Percentiles rank a stretch among this genome's conserved stretches.
Evolutionary conservation across 2,329 filamentous ascomycete species (phyloP).

Genomic region (Stylonectria norvegica): DNA sequence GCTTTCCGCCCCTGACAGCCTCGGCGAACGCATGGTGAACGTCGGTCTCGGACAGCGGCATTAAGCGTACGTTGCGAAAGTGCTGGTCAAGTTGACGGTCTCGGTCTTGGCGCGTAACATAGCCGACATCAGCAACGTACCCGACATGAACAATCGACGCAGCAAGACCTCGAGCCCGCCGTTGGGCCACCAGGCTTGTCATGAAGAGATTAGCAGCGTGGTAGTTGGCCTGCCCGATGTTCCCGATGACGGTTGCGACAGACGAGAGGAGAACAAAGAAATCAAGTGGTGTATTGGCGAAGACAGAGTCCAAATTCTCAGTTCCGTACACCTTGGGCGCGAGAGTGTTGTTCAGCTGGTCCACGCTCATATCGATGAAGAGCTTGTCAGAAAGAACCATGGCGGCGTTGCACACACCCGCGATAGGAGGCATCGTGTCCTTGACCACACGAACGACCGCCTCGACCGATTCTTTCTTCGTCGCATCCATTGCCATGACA

Average conservation of each 20-base stretch:
- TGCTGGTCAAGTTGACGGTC: constrained; percentile 9
- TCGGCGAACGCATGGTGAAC: constrained; percentile 31
- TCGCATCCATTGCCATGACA: constrained; percentile 22
- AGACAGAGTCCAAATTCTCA: constrained; percentile 29
- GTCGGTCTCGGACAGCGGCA: constrained; percentile 27
- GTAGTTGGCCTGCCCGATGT: constrained; percentile 42
- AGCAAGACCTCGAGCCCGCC: constrained; percentile 35
- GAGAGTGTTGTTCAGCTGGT: constrained; percentile 19
- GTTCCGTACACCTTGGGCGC: constrained; percentile 35
- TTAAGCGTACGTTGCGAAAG: constrained; percentile 9
- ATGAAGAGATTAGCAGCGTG: constrained; percentile 42
- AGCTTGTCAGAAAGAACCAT: constrained; percentile 33
- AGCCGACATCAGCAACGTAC: constrained; percentile 38
- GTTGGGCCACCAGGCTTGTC: constrained; percentile 31
- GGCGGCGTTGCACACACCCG: constrained; percentile 37
- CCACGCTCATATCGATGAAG: constrained; percentile 18
- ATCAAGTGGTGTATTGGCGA: constrained; percentile 29
- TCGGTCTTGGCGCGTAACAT: constrained; percentile 26
- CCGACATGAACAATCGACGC: constrained; percentile 39
- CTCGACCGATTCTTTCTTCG: constrained; percentile 10
- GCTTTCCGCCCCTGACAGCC: constrained; percentile 21
- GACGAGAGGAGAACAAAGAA: constrained; percentile 37
- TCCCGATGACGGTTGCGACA: constrained; percentile 24
- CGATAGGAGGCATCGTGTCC: constrained; percentile 32
- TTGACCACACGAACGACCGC: constrained; percentile 18